Evolutionary conservation across 768 basidiomycete species (phyloP).

Genomic region (Tricholoma hemisulphureum): DNA sequence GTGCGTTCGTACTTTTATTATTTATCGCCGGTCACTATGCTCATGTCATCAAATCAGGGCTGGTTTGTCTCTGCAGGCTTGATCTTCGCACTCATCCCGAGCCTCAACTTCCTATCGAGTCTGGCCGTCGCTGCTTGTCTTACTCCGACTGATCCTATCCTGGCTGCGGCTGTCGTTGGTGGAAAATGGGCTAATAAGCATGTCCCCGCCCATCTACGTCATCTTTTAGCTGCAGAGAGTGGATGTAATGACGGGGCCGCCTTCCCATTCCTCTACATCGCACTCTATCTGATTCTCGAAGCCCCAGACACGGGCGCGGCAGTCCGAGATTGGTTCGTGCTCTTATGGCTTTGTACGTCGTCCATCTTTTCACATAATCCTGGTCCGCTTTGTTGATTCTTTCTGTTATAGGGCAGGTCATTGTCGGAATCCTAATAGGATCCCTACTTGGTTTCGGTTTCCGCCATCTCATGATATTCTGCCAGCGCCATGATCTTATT

Average conservation of each 20-base stretch:
- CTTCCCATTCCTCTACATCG: slow-evolving; percentile 89
- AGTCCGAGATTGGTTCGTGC: slow-evolving; percentile 82
- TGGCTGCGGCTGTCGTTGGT: slow-evolving; percentile 89
- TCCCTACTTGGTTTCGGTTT: slow-evolving; percentile 72
- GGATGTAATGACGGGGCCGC: slow-evolving; percentile 98
- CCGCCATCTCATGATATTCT: slow-evolving; percentile 91
- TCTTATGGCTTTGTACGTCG: slow-evolving; percentile 80
- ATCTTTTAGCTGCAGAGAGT: slow-evolving; percentile 69
- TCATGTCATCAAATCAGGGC: slow-evolving; percentile 48
- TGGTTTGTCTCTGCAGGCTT: slow-evolving; percentile 93
- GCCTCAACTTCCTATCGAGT: slow-evolving; percentile 83
- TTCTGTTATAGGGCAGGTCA: slow-evolving; percentile 66
- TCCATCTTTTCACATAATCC: slow-evolving; percentile 12
- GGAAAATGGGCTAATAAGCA: slow-evolving; percentile 98
- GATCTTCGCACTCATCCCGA: slow-evolving; percentile 90
- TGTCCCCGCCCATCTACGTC: slow-evolving; percentile 79
- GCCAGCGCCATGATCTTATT: slow-evolving; percentile 80
- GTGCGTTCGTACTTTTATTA: slow-evolving; percentile 40
- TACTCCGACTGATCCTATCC: slow-evolving; percentile 92
- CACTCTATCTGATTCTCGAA: slow-evolving; percentile 84
- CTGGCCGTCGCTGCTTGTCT: slow-evolving; percentile 90
- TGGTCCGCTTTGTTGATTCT: slow-evolving; percentile 8
- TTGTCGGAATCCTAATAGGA: slow-evolving; percentile 74
- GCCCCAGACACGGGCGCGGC: slow-evolving; percentile 54
- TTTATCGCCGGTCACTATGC: neutral